phyloP scores from a whole-genome alignment of 805 yeast species.

The Pichia paraexigua region DNA sequence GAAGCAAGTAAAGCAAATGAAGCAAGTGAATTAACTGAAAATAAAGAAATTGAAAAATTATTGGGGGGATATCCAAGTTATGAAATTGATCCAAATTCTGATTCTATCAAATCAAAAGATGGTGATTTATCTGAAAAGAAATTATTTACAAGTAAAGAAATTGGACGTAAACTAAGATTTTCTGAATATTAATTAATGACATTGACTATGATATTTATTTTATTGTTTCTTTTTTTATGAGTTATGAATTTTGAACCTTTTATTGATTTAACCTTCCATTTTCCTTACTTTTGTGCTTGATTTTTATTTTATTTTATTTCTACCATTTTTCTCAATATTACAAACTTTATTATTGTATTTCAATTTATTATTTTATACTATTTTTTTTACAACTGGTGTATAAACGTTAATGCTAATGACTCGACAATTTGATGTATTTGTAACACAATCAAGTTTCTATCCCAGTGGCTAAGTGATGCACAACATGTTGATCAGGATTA shows the following conservation, averaged over 20 bases:
- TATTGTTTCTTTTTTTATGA: not conserved
- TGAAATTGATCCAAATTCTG: constrained; percentile 51
- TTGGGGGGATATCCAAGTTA: constrained; percentile 87
- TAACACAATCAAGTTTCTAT: not conserved
- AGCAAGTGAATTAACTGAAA: constrained; percentile 5
- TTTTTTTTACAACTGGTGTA: not conserved
- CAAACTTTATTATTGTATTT: not conserved
- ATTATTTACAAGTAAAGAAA: constrained; percentile 35
- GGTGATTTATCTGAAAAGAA: constrained; percentile 6
- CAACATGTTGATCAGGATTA: constrained; percentile 33
- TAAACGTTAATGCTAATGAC: not conserved
- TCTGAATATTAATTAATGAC: constrained; percentile 52
- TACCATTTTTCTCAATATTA: not conserved
- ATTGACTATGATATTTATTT: too few species aligned
- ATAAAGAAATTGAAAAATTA: constrained; percentile 28
- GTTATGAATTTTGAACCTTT: not conserved
- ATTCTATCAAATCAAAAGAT: constrained; percentile 47
- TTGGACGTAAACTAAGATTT: constrained; percentile 56
- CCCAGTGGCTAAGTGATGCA: constrained; percentile 13
- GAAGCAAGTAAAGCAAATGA: constrained; percentile 19
- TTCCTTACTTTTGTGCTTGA: not conserved
- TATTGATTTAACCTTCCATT: not conserved
- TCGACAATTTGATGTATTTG: not conserved
- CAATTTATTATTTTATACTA: not conserved
- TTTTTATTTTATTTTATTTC: not conserved